Conservation (phyloP, 441 rosid species). For the Adansonia madagascariensis region DNA sequence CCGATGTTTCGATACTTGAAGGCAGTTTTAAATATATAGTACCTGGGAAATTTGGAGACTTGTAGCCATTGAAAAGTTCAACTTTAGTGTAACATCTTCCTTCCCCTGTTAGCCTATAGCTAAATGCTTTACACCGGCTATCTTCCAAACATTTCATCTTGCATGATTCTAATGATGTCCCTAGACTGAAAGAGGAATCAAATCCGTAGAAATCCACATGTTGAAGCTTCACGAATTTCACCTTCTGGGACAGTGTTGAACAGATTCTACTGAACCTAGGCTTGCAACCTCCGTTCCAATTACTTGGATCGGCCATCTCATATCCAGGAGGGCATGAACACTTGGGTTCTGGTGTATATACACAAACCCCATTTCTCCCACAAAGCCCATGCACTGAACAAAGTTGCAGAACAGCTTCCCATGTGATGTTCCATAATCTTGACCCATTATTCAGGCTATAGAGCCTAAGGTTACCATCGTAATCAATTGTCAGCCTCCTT, state of each 20-base stretch:
- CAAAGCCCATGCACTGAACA: conserved; percentile 53
- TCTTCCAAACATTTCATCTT: conserved; percentile 38
- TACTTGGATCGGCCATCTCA: conserved; percentile 28
- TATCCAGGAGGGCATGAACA: conserved; percentile 59
- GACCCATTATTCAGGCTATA: conserved; percentile 37
- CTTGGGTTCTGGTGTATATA: conserved; percentile 43
- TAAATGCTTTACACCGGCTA: conserved; percentile 36
- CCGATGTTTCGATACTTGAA: conserved; percentile 17
- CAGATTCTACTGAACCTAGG: conserved; percentile 23
- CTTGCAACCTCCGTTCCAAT: conserved; percentile 35
- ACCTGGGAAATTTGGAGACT: conserved; percentile 36
- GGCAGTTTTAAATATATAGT: conserved; percentile 43
- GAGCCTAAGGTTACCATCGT: conserved; percentile 54
- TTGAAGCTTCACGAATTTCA: conserved; percentile 17
- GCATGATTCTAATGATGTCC: conserved; percentile 34
- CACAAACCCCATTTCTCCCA: conserved; percentile 51
- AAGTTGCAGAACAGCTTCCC: conserved; percentile 15
- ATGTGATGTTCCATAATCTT: conserved; percentile 25
- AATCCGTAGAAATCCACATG: conserved; percentile 30
- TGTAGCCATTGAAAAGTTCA: conserved; percentile 41
- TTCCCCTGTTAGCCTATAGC: conserved; percentile 24
- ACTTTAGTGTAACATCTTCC: conserved; percentile 34
- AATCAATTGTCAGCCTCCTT: conserved; percentile 47
- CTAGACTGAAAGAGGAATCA: neutral
- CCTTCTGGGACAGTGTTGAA: neutral